phyloP scores from a whole-genome alignment of 2,329 filamentous ascomycete genomes.

The Botryotinia narcissicola region DNA sequence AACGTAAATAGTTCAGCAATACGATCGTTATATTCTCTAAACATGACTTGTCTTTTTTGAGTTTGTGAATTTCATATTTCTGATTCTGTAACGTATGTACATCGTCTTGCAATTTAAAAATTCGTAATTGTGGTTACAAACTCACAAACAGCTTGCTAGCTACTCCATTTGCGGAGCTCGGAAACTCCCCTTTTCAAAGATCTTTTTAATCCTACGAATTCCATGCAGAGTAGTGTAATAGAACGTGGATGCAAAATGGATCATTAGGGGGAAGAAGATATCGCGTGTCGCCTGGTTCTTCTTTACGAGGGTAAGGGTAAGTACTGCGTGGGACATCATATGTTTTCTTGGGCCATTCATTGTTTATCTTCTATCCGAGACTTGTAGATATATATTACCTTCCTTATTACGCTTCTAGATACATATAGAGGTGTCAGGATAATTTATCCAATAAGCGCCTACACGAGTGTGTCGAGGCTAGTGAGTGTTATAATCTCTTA shows the following conservation, averaged over 20 bases:
- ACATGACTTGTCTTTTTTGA: neutral
- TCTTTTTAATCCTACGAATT: neutral
- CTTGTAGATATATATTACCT: neutral
- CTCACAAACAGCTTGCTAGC: neutral
- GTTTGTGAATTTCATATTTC: neutral
- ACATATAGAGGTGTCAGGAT: neutral
- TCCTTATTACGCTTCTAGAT: neutral
- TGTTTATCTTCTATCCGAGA: neutral
- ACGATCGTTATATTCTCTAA: neutral
- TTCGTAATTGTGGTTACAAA: neutral
- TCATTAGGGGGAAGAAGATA: neutral
- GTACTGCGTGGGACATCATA: neutral
- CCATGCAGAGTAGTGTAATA: neutral
- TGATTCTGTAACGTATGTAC: neutral
- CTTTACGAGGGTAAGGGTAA: neutral
- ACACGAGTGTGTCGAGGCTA: neutral
- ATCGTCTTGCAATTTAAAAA: neutral
- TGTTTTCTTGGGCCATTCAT: no score
- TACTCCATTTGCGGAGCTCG: neutral
- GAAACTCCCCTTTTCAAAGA: neutral
- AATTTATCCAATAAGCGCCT: neutral
- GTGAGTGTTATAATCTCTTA: accelerated
- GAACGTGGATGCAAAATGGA: neutral
- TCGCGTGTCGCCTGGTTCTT: neutral
- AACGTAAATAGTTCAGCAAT: neutral